Evolutionary conservation across 208 protist species (phyloP).

Genomic region (Acanthamoeba culbertsoni): DNA sequence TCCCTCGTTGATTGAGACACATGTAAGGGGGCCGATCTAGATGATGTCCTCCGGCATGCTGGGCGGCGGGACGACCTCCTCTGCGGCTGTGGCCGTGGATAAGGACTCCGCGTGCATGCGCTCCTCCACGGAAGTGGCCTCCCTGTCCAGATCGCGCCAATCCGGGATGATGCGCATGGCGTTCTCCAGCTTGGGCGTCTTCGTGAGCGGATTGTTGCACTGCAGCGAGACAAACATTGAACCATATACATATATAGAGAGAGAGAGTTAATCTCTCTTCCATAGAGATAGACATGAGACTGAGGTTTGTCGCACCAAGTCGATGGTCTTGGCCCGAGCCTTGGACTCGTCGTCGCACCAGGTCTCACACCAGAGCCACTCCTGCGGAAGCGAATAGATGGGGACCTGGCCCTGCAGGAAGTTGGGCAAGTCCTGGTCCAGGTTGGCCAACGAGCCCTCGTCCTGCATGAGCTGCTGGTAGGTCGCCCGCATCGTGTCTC

Average conservation of each 20-base stretch:
- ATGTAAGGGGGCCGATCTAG: too few species aligned
- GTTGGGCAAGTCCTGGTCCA: slow-evolving; percentile 96
- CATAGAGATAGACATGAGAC: too few species aligned
- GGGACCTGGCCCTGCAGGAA: slow-evolving; percentile 91
- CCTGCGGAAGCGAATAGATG: slow-evolving; percentile 95
- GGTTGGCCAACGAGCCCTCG: slow-evolving; percentile 88
- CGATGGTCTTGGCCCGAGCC: slow-evolving; percentile 95
- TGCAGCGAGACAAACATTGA: slow-evolving; percentile 1
- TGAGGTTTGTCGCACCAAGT: slow-evolving; percentile 89
- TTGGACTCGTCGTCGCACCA: slow-evolving; percentile 95
- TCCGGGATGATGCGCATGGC: slow-evolving; percentile 89
- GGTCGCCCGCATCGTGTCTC: slow-evolving; percentile 90
- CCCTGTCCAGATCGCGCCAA: slow-evolving; percentile 89
- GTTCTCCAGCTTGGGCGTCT: slow-evolving; percentile 93
- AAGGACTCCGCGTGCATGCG: neutral
- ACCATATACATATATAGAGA: neutral
- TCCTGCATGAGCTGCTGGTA: slow-evolving; percentile 91
- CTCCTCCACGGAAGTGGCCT: slow-evolving; percentile 77
- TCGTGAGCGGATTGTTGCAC: slow-evolving; percentile 96
- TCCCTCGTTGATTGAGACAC: too few species aligned
- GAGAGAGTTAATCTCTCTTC: too few species aligned
- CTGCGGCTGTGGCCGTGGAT: too few species aligned
- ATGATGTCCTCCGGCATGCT: too few species aligned
- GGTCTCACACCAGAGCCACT: slow-evolving; percentile 99
- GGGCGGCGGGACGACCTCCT: too few species aligned